A percentile compares a stretch with the other conserved stretches of the same genome.
phyloP scores from a whole-genome alignment of 192 early-diverging fungal species.

The Gonapodya sp. region DNA sequence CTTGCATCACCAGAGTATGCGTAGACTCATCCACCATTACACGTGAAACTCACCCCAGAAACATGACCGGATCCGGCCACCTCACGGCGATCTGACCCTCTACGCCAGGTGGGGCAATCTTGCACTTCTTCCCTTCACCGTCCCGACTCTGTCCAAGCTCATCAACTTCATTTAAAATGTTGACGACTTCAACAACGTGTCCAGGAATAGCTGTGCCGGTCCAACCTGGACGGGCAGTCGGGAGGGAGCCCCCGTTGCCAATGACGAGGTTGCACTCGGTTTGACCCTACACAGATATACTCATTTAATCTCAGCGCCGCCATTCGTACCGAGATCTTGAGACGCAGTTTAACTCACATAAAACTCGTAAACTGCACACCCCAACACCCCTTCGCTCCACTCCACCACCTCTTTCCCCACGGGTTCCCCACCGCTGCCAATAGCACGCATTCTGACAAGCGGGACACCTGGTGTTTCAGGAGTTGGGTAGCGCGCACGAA shows the following conservation, averaged over 20 bases:
- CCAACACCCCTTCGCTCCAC: not conserved
- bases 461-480: not conserved
- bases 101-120: not conserved
- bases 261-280: not conserved
- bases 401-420: not conserved
- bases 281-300: not conserved
- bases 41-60: not conserved
- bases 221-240: not conserved
- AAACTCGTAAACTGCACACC: not conserved
- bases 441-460: not conserved
- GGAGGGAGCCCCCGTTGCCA: not conserved
- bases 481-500: not conserved
- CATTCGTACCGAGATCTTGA: not conserved
- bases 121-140: not conserved
- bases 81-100: not conserved
- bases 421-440: not conserved
- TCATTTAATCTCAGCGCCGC: not conserved
- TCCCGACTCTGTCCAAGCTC: not conserved
- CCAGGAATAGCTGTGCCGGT: not conserved
- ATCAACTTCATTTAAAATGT: not conserved
- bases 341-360: not conserved
- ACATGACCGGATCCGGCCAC: not conserved
- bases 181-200: not conserved
- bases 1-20: no score
- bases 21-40: not conserved